Evolutionary conservation across 2,329 filamentous ascomycete species (phyloP), one percentile per base, ranked within the genome.

Genomic region (Alternaria alternata): DNA sequence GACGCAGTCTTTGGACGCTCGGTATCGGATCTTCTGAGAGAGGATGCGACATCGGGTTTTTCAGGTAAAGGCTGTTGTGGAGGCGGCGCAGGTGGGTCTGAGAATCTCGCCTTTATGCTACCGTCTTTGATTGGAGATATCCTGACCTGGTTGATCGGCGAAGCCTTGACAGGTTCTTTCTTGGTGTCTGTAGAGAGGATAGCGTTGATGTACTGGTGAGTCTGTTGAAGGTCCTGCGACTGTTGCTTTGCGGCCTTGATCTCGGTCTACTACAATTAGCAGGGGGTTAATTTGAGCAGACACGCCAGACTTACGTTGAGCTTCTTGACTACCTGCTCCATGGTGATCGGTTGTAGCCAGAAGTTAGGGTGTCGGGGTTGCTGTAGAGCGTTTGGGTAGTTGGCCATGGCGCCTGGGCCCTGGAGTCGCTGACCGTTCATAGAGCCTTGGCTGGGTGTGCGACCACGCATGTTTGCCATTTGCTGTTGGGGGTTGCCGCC

Each of bases 21-120:
- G 0, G 91, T 94, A 26, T 91, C 88, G 5, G 85, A 85, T 56
- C 93, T 87, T 74, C 92, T 93, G 30, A 97, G 79, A 1, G 92
- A 87, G 0, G 81, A 70, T 81, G 84, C 65, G 16, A 86, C 87
- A 78, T 96, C 93, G 0, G 94, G 94, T 77, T 97, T 97, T 75
- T 97, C 94, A 1, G 94, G 94, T 6, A 98, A 83, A 14, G 94
- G 94, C 69, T 96, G 94, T 69, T 96, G 93, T 28, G 94, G 94
- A 26, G 94, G 94, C 7, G 94, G 94, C 22, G 94, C 94, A 4
- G 94, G 94, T 51, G 94, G 94, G 59, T 97, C 94, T 1, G 92
- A 95, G 76, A 97, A 98, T 53, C 93, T 87, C 5, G 91, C 87
- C 71, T 95, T 94, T 41, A 89, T 83, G 43, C 65, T 71, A 41